Evolutionary conservation across 257 asterid species (phyloP), one percentile per base, ranked within the genome.

Genomic region (Scutellaria minor): DNA sequence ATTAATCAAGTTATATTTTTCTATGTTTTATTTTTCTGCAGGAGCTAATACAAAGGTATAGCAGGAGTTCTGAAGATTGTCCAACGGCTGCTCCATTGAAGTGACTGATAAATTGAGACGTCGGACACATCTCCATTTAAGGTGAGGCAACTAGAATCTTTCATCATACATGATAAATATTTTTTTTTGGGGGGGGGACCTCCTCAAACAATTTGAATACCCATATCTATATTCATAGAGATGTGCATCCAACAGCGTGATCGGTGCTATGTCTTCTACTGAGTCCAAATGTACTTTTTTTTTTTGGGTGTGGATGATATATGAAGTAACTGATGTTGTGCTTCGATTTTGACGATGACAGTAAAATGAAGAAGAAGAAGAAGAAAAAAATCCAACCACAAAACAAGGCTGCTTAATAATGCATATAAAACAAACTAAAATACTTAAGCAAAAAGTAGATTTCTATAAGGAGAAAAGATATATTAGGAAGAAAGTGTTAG

Each of bases 111-210:
- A 31, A 48, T 10, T 12, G 5, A 51, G 64, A 52, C 37, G 54
- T 9, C 41, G 20, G 45, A 20, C 65, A 62, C 56, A 9, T 52
- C 58, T 13, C 48, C 14, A 53, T 53, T 73, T 53, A 53, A 53
- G 64, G 57, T 41, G 37, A 72, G 18, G 46, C 35, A 18, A 45
- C 61, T 15, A 58, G 50, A 11, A 72, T 39, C 62, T 60, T 60
- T 52, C 48, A 60, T 60, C 12, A 60, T 7, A 39, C 59, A 18
- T 18, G 2, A 48, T 50, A 20, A 13, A n/a, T 5, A 1, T 40
- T 40, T 7, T 53, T 24, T 42, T 48, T 63, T 9, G 22, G 20
- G 31, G 37, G 37, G 37, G 37, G 37, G 5, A 18, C 18, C 18
- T 18, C 41, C 53, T 64, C 40, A 44, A 51, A 53, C 10, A 24